phyloP scores from a whole-genome alignment of 345 rosid species.

The Barbarea vulgaris region DNA sequence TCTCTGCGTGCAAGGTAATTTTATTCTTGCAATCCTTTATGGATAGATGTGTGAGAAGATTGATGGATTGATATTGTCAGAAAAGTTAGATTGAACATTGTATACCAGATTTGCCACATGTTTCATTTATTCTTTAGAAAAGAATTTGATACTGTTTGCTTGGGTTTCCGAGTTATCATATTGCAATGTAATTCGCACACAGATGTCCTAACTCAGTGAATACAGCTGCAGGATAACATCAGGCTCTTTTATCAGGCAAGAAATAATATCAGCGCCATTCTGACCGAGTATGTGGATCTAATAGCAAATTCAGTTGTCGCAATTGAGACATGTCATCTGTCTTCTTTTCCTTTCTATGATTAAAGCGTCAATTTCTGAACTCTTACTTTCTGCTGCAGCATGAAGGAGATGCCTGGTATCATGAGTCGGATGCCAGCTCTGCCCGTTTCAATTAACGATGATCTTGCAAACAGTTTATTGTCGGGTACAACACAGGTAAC shows the following conservation, averaged over 20 bases:
- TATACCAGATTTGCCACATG: conserved; percentile 1
- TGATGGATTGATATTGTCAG: neutral
- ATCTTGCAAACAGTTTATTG: conserved; percentile 69
- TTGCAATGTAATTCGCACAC: neutral
- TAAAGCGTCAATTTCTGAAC: conserved; percentile 26
- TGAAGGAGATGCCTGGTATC: conserved; percentile 86
- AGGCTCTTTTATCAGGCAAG: conserved; percentile 66
- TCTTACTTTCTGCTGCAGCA: conserved; percentile 52
- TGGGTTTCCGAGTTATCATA: conserved; percentile 2
- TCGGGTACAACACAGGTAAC: conserved; percentile 66
- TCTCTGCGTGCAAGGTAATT: conserved; percentile 70
- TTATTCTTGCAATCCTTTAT: conserved; percentile 7
- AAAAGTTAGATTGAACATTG: neutral
- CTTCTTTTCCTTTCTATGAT: conserved; percentile 11
- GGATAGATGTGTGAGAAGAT: conserved; percentile 20
- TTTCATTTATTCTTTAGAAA: conserved; percentile 1
- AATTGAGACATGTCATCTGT: conserved; percentile 17
- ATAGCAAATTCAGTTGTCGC: conserved; percentile 21
- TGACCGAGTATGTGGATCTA: conserved; percentile 67
- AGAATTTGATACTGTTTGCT: conserved; percentile 8
- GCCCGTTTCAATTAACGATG: conserved; percentile 66
- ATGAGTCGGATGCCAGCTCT: conserved; percentile 93
- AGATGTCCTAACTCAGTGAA: conserved; percentile 29
- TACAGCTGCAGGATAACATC: conserved; percentile 88
- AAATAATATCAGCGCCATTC: conserved; percentile 70